Evolutionary conservation across 2,329 filamentous ascomycete genomes (phyloP).

Genomic region (Ramularia endophylla): DNA sequence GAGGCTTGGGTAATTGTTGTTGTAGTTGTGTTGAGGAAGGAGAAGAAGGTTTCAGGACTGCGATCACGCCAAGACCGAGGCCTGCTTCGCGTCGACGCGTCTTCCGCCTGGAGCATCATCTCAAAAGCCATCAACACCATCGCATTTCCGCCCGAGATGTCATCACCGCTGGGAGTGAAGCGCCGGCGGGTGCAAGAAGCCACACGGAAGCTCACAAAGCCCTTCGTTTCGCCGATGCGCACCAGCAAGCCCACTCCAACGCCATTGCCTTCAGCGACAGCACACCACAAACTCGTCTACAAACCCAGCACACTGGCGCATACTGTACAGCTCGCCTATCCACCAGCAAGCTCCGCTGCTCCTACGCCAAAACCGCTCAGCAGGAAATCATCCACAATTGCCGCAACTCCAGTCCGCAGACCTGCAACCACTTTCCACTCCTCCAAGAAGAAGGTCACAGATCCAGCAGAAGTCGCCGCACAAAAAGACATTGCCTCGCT

Average conservation of each 20-base stretch:
- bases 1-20: too few relatives aligned
- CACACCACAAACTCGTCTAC: conserved; percentile 10
- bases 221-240: conserved; percentile 66
- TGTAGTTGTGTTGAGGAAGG: too few relatives aligned
- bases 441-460: conserved; percentile 14
- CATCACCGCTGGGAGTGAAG: conserved; percentile 37
- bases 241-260: conserved; percentile 31
- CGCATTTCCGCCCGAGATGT: too few relatives aligned
- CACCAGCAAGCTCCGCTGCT: neutral
- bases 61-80: too few relatives aligned
- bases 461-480: conserved; percentile 21
- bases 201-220: conserved; percentile 56
- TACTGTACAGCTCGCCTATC: conserved; percentile 15
- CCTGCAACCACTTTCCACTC: conserved; percentile 25
- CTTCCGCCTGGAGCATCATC: too few relatives aligned
- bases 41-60: too few relatives aligned
- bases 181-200: conserved; percentile 57
- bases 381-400: conserved; percentile 7
- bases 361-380: neutral
- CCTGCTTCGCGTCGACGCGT: too few relatives aligned
- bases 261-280: neutral
- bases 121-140: too few relatives aligned
- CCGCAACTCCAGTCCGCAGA: conserved; percentile 32
- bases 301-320: conserved; percentile 28
- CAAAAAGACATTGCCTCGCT: conserved; percentile 22